Evolutionary conservation across 2,329 filamentous ascomycete species (phyloP).

Genomic region (Alternaria sp.): DNA sequence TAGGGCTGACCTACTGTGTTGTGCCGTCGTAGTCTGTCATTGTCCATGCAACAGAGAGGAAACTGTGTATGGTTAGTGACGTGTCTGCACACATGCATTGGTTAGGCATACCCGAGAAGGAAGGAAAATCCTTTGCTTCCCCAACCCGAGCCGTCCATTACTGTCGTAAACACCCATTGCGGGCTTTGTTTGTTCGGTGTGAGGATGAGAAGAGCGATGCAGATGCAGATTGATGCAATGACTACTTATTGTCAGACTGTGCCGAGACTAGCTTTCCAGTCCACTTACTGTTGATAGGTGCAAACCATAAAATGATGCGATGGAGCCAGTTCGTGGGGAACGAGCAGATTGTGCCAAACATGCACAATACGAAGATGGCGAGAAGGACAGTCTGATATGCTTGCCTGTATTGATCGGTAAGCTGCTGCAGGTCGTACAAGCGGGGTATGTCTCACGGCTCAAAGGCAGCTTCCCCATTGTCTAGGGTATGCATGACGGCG

Average conservation of each 20-base stretch:
- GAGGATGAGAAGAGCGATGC: conserved; percentile 64
- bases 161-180: conserved; percentile 67
- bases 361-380: conserved; percentile 63
- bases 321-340: conserved; percentile 68
- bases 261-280: neutral
- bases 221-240: conserved; percentile 67
- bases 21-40: conserved; percentile 75
- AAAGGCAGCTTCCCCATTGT: conserved; percentile 62
- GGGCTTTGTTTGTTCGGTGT: conserved; percentile 67
- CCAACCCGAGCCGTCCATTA: conserved; percentile 70
- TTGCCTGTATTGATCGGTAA: conserved; percentile 53
- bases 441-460: conserved; percentile 59
- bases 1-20: conserved; percentile 61
- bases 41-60: conserved; percentile 67
- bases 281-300: conserved; percentile 67
- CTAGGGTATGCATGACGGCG: conserved; percentile 68
- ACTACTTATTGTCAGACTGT: conserved; percentile 47
- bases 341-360: conserved; percentile 68
- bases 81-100: neutral
- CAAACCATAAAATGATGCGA: conserved; percentile 69
- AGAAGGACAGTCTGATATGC: conserved; percentile 67
- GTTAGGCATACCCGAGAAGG: conserved; percentile 60
- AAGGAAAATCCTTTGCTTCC: conserved; percentile 68
- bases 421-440: conserved; percentile 5
- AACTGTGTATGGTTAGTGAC: conserved; percentile 43